These are phyloP conservation scores for Saccharomycopsis oosterbeekiorum DNA, from an alignment of 805 yeast genomes.

Conservation along the genomic window DNA sequence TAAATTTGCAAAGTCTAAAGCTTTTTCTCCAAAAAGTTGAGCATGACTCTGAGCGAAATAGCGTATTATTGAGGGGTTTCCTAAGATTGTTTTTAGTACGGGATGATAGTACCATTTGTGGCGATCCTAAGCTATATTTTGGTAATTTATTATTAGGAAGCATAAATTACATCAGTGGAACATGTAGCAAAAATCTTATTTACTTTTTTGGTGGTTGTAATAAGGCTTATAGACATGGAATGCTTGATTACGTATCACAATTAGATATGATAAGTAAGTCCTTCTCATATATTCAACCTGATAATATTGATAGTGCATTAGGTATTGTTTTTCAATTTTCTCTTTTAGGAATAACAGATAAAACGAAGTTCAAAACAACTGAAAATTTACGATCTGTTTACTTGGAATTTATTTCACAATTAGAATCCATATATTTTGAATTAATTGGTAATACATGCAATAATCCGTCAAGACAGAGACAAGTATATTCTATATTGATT, in stretches of 20 bases:
- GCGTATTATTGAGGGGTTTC: slow-evolving; percentile 48
- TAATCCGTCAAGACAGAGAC: slow-evolving; percentile 79
- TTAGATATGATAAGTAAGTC: neutral
- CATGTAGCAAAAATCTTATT: slow-evolving; percentile 26
- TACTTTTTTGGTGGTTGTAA: neutral
- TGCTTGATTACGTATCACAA: neutral
- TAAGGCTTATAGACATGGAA: neutral
- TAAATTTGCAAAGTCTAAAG: neutral
- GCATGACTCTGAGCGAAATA: slow-evolving; percentile 21
- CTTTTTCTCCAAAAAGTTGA: neutral
- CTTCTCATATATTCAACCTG: slow-evolving; percentile 1
- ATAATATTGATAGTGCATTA: neutral
- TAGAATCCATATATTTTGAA: slow-evolving; percentile 30
- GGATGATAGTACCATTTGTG: slow-evolving; percentile 52
- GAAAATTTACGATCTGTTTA: neutral
- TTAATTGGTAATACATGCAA: slow-evolving; percentile 39
- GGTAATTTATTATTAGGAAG: slow-evolving; percentile 30
- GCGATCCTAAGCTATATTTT: slow-evolving; percentile 28
- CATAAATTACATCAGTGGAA: slow-evolving; percentile 35
- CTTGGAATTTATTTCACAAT: slow-evolving; percentile 1
- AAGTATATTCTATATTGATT: slow-evolving; percentile 48
- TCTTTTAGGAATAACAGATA: neutral
- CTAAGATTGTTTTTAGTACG: slow-evolving; percentile 53
- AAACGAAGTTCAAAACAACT: neutral
- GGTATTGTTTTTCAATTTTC: neutral